Conservation (phyloP, 148 eudicot species). For the Rhododendron griersonianum region DNA sequence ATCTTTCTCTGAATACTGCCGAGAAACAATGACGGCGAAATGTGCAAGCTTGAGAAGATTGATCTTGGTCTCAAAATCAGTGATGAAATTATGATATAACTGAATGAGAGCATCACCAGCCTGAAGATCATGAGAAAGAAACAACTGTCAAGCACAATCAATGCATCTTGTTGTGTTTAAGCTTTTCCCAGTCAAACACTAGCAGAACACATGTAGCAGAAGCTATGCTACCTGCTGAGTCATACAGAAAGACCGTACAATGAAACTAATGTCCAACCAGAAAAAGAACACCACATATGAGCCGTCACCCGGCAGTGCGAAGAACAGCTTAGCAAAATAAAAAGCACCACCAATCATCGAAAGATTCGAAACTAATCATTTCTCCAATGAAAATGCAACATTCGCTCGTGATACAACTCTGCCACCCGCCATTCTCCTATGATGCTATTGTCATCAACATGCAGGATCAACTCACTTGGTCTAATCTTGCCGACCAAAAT, state of each 20-base stretch:
- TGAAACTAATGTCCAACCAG: background rate
- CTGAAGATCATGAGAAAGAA: conserved; percentile 32
- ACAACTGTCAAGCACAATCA: background rate
- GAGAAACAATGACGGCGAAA: conserved; percentile 88
- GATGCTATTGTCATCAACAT: background rate
- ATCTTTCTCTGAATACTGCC: conserved; percentile 78
- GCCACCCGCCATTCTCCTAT: background rate
- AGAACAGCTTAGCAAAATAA: background rate
- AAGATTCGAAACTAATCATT: background rate
- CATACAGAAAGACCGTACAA: background rate
- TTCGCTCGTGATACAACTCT: background rate
- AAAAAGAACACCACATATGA: background rate
- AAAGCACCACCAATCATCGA: background rate
- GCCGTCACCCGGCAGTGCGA: background rate
- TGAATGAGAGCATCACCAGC: conserved; percentile 93
- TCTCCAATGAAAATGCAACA: background rate
- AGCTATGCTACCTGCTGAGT: background rate
- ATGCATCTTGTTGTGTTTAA: background rate
- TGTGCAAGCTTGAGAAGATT: conserved; percentile 99
- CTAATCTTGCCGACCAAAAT: background rate
- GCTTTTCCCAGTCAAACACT: background rate
- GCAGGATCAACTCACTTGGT: background rate
- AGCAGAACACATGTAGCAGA: background rate
- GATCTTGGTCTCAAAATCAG: conserved; percentile 93
- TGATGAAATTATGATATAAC: conserved; percentile 85